Base-by-base conservation (phyloP, 176 grass and related monocot species). In the Poa annua region DNA sequence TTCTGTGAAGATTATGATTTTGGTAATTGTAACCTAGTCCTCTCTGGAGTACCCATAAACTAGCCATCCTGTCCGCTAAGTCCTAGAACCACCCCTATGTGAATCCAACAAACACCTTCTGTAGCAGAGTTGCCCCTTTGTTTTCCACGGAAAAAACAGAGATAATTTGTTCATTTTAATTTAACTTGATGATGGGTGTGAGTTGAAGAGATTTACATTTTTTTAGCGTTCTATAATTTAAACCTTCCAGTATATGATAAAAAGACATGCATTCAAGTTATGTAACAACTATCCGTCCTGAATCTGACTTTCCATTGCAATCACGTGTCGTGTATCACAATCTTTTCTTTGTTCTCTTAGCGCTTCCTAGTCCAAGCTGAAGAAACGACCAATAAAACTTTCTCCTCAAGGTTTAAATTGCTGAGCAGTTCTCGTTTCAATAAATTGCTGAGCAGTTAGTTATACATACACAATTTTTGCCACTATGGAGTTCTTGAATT, bases 91-190 rank as follows among this genome's bases (percentile, higher is more conserved):
- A 78, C 5, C 20, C 15, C 14, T 16, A 50, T 61, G 53, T 71
- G 52, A 78, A 52, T 68, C 8, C 7, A 33, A 1, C 4, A 1
- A 25, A 21, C 56, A 64, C 38, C n/a, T 83, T 84, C 17, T 26
- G 2, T 5, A 45, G n/a, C 11, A 11, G n/a, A 61, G 1, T 41
- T 34, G 7, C 11, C 26, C 11, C 19, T 66, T 67, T 19, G 22
- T 80, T 82, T 82, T 21, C 22, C 14, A 59, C 71, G 36, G 15
- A 82, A 72, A 57, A 51, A 29, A 57, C 33, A 45, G 36, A 32
- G 6, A 15, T 56, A 3, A 55, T 42, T 13, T 56, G 6, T 2
- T 45, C 22, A 25, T 32, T n/a, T 15, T 21, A 54, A 42, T 33
- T 45, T 44, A 41, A 82, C 34, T 72, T 60, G 5, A 26, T 45